Evolutionary conservation across 2,329 filamentous ascomycete genomes (phyloP).

Genomic region (Aureobasidium subglaciale): DNA sequence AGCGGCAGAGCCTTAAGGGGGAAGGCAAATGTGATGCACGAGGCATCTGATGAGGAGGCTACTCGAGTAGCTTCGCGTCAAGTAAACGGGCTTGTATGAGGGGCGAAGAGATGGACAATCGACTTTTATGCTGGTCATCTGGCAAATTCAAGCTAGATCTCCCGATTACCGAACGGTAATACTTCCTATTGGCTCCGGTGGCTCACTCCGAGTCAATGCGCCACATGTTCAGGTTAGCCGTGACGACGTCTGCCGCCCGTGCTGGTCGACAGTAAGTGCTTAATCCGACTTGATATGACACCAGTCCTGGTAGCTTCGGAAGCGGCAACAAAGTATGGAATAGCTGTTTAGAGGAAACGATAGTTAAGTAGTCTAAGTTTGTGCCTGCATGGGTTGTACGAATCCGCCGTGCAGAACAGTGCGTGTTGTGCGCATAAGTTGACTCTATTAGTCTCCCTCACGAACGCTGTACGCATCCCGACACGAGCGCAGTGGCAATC

Average conservation of each 20-base stretch:
- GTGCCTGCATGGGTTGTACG: no score
- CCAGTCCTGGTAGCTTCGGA: neutral
- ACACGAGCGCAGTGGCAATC: neutral
- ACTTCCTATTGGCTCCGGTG: neutral
- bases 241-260: neutral
- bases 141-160: constrained; percentile 5
- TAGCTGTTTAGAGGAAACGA: neutral
- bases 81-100: neutral
- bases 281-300: neutral
- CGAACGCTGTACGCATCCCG: no score
- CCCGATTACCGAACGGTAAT: constrained; percentile 1
- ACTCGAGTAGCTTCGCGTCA: neutral
- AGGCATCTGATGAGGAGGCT: neutral
- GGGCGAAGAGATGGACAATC: constrained; percentile 8
- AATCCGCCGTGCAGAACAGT: no score
- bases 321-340: neutral
- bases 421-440: no score
- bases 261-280: neutral
- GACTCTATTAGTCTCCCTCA: no score
- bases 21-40: neutral
- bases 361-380: neutral
- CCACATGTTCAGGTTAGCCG: neutral
- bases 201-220: neutral
- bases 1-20: no score
- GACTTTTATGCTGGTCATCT: neutral